phyloP scores from a whole-genome alignment of 345 rosid species.

The Salix exigua region DNA sequence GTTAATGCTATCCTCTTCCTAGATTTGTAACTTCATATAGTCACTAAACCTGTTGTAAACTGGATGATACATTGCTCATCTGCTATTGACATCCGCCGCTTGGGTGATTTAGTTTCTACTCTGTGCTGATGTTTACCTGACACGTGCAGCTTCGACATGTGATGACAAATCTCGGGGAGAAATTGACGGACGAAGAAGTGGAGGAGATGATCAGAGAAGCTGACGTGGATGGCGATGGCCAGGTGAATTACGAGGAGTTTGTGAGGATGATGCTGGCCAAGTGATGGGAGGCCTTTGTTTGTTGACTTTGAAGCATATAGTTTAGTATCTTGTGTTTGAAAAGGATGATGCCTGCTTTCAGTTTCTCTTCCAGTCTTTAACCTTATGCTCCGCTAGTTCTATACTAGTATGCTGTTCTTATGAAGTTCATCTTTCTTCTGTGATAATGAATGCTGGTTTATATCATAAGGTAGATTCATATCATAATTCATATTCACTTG shows the following conservation, averaged over 20 bases:
- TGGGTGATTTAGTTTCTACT: background rate
- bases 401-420: background rate
- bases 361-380: background rate
- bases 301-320: background rate
- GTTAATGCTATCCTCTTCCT: background rate
- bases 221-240: constrained; percentile 50
- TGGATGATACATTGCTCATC: background rate
- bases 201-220: constrained; percentile 51
- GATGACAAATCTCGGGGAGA: constrained; percentile 52
- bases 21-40: background rate
- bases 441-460: background rate
- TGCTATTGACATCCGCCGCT: background rate
- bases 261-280: constrained; percentile 48
- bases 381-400: no score
- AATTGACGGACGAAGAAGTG: constrained; percentile 45
- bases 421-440: background rate
- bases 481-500: no score
- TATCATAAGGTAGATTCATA: background rate
- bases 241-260: constrained; percentile 43
- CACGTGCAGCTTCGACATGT: constrained; percentile 43
- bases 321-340: background rate
- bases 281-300: background rate
- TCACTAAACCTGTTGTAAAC: background rate
- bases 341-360: background rate
- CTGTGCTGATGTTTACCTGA: background rate